Evolutionary conservation across 2,329 filamentous ascomycete species (phyloP), one percentile per base, ranked within the genome.

Genomic region (Pseudomassariella vexata): DNA sequence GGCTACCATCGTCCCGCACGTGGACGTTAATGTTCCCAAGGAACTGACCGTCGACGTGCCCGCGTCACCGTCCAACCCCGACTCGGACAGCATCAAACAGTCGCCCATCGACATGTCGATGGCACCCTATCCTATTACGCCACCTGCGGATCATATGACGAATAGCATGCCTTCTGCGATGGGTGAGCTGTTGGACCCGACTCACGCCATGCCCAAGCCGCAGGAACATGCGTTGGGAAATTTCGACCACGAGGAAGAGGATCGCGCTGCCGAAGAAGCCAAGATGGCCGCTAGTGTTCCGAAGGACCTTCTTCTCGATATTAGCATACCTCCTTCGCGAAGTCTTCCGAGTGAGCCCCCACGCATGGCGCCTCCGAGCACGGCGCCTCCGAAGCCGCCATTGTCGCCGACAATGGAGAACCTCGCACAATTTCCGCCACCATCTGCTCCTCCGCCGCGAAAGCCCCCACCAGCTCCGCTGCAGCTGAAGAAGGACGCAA

Each of bases 391-490:
- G n/a, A 44, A 48, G 11, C 44, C 52, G 28, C 66, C 65, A 6
- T 51, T 69, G 19, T 56, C 69, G 9, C 65, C 62, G 2, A 61
- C 67, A 2, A 53, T 58, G 22, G 63, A 69, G 18, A 63, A 61
- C 3, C 48, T 68, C 5, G 53, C 60, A 8, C 66, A 69, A 38
- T 79, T 78, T 36, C 66, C 72, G 11, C 60, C 66, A 7, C 61
- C 63, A 5, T 65, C 71, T 8, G 68, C 73, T 3, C 71, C 78
- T 2, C 79, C 82, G 10, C 74, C 76, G 30, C 76, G 89, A 38
- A 95, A 94, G 56, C 76, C 82, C 5, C 88, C 89, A 3, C 90
- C 90, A 28, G 85, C 87, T 9, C 89, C 90, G 2, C 59, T 96
- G 33, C 81, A 89, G 50, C 68, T 96, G 16, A 70, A 69, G 25